Conservation (phyloP, 768 basidiomycete species). For the Mycena pura region DNA sequence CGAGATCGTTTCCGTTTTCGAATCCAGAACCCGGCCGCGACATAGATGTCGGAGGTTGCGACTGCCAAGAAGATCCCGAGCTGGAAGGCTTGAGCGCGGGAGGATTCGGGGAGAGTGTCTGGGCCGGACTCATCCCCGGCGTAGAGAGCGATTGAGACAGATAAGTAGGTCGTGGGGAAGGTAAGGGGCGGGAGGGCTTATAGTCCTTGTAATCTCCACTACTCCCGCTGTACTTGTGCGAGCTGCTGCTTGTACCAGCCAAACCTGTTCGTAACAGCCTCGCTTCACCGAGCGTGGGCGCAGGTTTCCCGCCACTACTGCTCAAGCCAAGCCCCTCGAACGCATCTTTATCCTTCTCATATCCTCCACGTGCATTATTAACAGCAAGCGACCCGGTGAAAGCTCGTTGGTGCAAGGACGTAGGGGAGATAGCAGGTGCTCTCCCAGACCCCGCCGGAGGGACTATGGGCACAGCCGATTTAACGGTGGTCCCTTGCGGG, state of each 20-base stretch:
- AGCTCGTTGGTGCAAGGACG: slow-evolving; percentile 34
- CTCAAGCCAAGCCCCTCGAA: slow-evolving; percentile 76
- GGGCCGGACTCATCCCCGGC: slow-evolving; percentile 22
- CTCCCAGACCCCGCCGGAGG: slow-evolving; percentile 28
- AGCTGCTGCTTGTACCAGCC: slow-evolving; percentile 53
- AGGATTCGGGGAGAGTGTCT: slow-evolving; percentile 40
- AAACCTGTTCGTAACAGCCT: slow-evolving; percentile 74
- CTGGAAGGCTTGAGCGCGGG: slow-evolving; percentile 32
- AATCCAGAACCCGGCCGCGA: slow-evolving; percentile 42
- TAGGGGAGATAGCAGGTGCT: slow-evolving; percentile 11
- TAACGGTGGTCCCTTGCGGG: slow-evolving; percentile 19
- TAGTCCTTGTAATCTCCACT: slow-evolving; percentile 39
- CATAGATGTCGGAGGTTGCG: slow-evolving; percentile 35
- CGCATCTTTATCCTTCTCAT: slow-evolving; percentile 64
- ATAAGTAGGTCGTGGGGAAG: slow-evolving; percentile 40
- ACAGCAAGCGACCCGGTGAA: slow-evolving; percentile 33
- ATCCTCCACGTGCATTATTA: slow-evolving; percentile 7
- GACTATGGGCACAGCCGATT: slow-evolving; percentile 4
- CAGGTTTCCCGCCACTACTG: slow-evolving; percentile 50
- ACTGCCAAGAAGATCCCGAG: slow-evolving; percentile 40
- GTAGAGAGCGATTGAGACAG: background rate
- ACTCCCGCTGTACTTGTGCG: slow-evolving; percentile 21
- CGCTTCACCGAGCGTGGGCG: slow-evolving; percentile 79
- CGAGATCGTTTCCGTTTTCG: slow-evolving; percentile 49
- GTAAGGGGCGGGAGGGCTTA: slow-evolving; percentile 40